Evolutionary conservation across 1,139 yeast genomes (phyloP), one percentile per base, ranked within the genome.

Genomic region (Lodderomyces parapsilosis): DNA sequence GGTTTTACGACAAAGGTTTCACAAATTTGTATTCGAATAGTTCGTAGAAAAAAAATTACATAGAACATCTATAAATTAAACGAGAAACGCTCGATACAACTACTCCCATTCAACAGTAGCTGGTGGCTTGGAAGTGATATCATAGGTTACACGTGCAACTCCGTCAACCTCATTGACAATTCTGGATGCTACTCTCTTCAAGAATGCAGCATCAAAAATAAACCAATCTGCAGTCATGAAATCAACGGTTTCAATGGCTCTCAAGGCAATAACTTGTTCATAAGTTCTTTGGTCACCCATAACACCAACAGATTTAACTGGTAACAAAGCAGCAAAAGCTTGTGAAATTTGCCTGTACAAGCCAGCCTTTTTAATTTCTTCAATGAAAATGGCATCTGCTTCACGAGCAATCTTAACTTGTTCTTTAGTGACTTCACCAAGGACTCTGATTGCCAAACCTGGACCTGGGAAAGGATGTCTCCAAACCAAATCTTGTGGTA

Each of bases 401-500:
- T 90, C 93, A 72, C 98, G 87, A 42, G 99, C 99, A 65, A 93
- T 93, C 60, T 81, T 90, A 47, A 93, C 93, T 74, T 93, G 99
- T 51, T 77, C 83, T 55, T 82, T 86, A 49, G 96, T 88, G 52
- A 93, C 97, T 72, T 91, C 98, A 56, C 99, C 99, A 46, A 93
- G 76, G 46, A 93, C 95, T 73, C 99, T 85, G 65, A 93, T 94
- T 55, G 98, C 99, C 63, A 93, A 87, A 74, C 99, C 99, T 65
- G 99, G 99, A 63, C 99, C 99, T 60, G 99, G 99, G 96, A 93
- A 93, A 47, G 99, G 99, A 65, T 93, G 99, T 79, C 99, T 88
- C 98, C 99, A 91, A 54, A 93, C 98, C 58, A 93, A 80, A 57
- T 93, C 99, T 62, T 89, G 94, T 38, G 98, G 95, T 58, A 93